Percentiles rank a stretch among this genome's conserved stretches.
Evolutionary conservation across 2,329 filamentous ascomycete genomes (phyloP).

Genomic region (Clonostachys rosea): DNA sequence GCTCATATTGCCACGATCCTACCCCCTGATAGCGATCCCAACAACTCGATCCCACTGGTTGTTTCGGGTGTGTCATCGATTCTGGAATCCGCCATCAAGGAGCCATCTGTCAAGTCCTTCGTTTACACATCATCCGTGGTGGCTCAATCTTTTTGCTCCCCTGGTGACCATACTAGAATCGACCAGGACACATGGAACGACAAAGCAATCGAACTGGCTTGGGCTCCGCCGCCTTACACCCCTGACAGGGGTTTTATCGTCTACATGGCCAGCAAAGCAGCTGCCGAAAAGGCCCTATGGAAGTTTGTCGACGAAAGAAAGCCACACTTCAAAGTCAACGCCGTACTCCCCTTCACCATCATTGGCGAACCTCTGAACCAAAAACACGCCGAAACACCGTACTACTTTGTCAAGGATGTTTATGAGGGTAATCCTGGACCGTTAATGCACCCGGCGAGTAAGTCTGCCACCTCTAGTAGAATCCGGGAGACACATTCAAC

Average conservation of each 20-base stretch:
- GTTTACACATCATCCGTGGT: constrained; percentile 17
- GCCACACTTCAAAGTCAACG: constrained; percentile 14
- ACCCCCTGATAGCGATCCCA: constrained; percentile 24
- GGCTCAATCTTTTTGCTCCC: constrained; percentile 3
- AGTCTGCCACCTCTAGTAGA: too few relatives aligned
- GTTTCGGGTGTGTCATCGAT: constrained; percentile 24
- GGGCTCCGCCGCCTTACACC: constrained; percentile 16
- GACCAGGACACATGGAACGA: constrained; percentile 22
- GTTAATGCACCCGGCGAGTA: too few relatives aligned
- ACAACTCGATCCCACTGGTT: constrained; percentile 25
- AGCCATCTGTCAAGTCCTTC: constrained; percentile 27
- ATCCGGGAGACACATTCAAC: too few relatives aligned
- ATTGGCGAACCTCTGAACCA: constrained; percentile 9
- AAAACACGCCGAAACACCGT: constrained; percentile 6
- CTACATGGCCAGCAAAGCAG: constrained; percentile 23
- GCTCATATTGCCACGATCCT: constrained; percentile 30
- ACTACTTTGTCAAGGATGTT: too few relatives aligned
- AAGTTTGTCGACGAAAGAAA: constrained; percentile 15
- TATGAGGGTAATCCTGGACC: too few relatives aligned
- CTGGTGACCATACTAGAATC: constrained; percentile 5
- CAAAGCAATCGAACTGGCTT: constrained; percentile 16
- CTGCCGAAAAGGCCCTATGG: constrained; percentile 21
- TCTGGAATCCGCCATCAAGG: constrained; percentile 30
- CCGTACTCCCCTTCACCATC: constrained; percentile 5
- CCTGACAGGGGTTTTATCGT: constrained; percentile 5